These are phyloP conservation scores for Penicillium frequentans DNA, from an alignment of 2,329 filamentous ascomycete species.

Conservation along the genomic window DNA sequence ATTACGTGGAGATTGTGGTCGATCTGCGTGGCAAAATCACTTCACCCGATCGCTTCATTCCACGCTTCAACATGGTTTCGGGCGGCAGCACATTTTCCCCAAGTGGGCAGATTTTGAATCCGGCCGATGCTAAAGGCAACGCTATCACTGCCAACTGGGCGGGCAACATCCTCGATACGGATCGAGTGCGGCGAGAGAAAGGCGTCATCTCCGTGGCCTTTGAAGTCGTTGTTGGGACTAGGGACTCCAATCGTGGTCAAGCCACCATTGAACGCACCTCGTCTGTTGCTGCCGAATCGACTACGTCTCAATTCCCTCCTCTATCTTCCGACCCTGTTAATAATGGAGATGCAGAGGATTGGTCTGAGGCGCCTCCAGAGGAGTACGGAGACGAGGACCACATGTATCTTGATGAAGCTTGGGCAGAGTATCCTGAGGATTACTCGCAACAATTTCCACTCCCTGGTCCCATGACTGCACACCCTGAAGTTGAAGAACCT, in stretches of 20 bases:
- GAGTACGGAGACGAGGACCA: background rate
- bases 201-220: constrained; percentile 86
- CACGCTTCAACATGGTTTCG: constrained; percentile 53
- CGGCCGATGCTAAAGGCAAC: constrained; percentile 33
- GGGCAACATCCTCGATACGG: constrained; percentile 79
- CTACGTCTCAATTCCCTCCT: constrained; percentile 20
- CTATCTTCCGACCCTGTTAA: constrained; percentile 8
- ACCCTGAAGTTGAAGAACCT: constrained; percentile 58
- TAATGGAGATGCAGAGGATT: constrained; percentile 29
- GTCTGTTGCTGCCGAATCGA: constrained; percentile 32
- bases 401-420: constrained; percentile 10
- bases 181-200: constrained; percentile 81
- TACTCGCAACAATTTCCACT: constrained; percentile 25
- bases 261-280: constrained; percentile 38
- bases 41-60: constrained; percentile 67
- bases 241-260: constrained; percentile 65
- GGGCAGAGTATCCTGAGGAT: constrained; percentile 30
- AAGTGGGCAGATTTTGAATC: constrained; percentile 36
- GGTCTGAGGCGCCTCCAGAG: constrained; percentile 25
- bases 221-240: constrained; percentile 83
- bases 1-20: constrained; percentile 88
- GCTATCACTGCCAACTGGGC: constrained; percentile 44
- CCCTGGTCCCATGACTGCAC: constrained; percentile 30
- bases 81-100: constrained; percentile 47
- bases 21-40: constrained; percentile 86